Evolutionary conservation across 139 green algal genomes (phyloP).

Genomic region (Picocystis salinarum): DNA sequence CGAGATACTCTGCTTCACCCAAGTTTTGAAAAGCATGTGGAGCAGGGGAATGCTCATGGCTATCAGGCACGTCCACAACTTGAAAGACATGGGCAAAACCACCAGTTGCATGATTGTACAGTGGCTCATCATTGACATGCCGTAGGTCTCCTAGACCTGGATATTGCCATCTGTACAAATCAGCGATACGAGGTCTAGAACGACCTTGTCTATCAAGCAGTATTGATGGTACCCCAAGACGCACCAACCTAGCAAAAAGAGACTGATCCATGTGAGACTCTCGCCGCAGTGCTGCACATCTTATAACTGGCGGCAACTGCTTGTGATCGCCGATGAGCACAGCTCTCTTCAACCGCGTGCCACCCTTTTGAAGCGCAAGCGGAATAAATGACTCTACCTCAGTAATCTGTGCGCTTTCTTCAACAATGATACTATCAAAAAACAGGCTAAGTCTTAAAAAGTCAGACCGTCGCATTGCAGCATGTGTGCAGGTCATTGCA

Average conservation of each 20-base stretch:
- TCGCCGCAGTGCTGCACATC: constrained; percentile 90
- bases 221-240: constrained; percentile 57
- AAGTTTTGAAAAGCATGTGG: constrained; percentile 55
- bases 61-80: constrained; percentile 77
- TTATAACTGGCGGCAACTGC: constrained; percentile 95
- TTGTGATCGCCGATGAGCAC: constrained; percentile 94
- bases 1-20: constrained; percentile 78
- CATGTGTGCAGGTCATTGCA: constrained; percentile 99
- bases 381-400: constrained; percentile 99
- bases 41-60: constrained; percentile 28
- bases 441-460: constrained; percentile 86
- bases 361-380: constrained; percentile 44
- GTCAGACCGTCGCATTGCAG: constrained; percentile 82
- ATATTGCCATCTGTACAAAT: constrained; percentile 96
- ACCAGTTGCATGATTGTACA: constrained; percentile 54
- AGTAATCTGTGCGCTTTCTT: constrained; percentile 90
- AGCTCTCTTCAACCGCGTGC: constrained; percentile 49
- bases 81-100: constrained; percentile 81
- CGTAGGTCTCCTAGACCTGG: constrained; percentile 67
- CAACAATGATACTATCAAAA: constrained; percentile 97
- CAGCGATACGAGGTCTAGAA: constrained; percentile 56
- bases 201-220: constrained; percentile 42
- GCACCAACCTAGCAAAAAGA: constrained; percentile 90
- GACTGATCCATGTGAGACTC: constrained; percentile 78
- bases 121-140: constrained; percentile 20